Conservation (phyloP, 75 land plant genomes). For the Pinus albicaulis region DNA sequence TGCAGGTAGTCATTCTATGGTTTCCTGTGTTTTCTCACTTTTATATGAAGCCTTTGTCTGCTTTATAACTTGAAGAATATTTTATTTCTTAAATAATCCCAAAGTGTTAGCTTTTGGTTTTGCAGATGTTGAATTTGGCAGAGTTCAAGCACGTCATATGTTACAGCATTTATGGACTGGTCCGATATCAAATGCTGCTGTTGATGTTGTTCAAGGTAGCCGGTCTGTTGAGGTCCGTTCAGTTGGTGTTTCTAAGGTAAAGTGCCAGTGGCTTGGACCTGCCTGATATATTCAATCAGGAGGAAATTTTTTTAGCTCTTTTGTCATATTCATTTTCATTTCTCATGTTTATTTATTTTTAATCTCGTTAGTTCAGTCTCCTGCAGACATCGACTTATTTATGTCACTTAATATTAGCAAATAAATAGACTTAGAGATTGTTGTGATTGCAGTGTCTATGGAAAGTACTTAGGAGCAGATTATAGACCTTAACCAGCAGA, state of each 20-base stretch:
- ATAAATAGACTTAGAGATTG: background rate
- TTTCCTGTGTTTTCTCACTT: background rate
- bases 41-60: background rate
- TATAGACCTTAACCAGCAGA: background rate
- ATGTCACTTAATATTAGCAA: background rate
- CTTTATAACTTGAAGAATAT: background rate
- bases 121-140: conserved; percentile 52
- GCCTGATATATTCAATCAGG: background rate
- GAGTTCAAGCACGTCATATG: conserved; percentile 50
- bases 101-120: background rate
- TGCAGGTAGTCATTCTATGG: conserved; percentile 27
- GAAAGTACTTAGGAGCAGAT: background rate
- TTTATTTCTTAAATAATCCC: background rate
- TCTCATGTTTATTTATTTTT: background rate
- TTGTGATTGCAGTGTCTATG: background rate
- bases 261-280: background rate
- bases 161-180: conserved; percentile 60
- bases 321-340: background rate
- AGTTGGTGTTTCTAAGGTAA: conserved; percentile 52
- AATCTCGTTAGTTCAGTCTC: background rate
- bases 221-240: conserved; percentile 55
- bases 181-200: conserved; percentile 52
- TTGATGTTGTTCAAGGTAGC: conserved; percentile 53
- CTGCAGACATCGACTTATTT: background rate
- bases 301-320: no score